Percentiles rank a stretch among this genome's conserved stretches.
Evolutionary conservation across 495 filamentous ascomycete species (phyloP).

Genomic region (Aspergillus diversus): DNA sequence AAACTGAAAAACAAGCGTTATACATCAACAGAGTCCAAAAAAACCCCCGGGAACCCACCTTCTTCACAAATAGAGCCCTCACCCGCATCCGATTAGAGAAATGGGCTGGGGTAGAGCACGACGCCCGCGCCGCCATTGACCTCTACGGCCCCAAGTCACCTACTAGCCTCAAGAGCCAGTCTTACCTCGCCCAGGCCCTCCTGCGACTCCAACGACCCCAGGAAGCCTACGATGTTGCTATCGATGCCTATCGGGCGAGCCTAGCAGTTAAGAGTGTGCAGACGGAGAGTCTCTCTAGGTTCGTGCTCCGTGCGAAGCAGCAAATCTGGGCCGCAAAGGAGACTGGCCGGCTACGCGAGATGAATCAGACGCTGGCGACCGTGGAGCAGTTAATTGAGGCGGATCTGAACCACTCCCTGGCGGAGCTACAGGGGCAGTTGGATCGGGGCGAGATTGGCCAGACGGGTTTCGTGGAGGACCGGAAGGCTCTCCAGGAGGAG

Average conservation of each 20-base stretch:
- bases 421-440: slow-evolving; percentile 45
- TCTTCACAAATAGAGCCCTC: slow-evolving; percentile 87
- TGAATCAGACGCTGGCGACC: slow-evolving; percentile 49
- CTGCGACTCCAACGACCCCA: slow-evolving; percentile 72
- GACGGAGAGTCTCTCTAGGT: slow-evolving; percentile 63
- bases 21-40: slow-evolving; percentile 45
- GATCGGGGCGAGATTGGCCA: slow-evolving; percentile 51
- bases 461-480: slow-evolving; percentile 48
- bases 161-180: slow-evolving; percentile 73
- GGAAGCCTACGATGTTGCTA: slow-evolving; percentile 72
- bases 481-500: slow-evolving; percentile 47
- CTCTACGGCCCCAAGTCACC: slow-evolving; percentile 58
- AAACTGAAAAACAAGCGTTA: neutral
- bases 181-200: slow-evolving; percentile 82
- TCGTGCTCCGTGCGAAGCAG: slow-evolving; percentile 80
- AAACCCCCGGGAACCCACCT: slow-evolving; percentile 50
- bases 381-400: slow-evolving; percentile 53
- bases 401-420: slow-evolving; percentile 60
- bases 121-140: slow-evolving; percentile 74
- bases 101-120: slow-evolving; percentile 77
- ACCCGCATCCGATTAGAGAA: slow-evolving; percentile 71
- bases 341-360: slow-evolving; percentile 48
- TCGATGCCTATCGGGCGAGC: slow-evolving; percentile 75
- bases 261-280: slow-evolving; percentile 60
- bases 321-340: slow-evolving; percentile 55